These are phyloP conservation scores for Tulasnella sp. DNA, from an alignment of 768 basidiomycete genomes.

Conservation along the genomic window DNA sequence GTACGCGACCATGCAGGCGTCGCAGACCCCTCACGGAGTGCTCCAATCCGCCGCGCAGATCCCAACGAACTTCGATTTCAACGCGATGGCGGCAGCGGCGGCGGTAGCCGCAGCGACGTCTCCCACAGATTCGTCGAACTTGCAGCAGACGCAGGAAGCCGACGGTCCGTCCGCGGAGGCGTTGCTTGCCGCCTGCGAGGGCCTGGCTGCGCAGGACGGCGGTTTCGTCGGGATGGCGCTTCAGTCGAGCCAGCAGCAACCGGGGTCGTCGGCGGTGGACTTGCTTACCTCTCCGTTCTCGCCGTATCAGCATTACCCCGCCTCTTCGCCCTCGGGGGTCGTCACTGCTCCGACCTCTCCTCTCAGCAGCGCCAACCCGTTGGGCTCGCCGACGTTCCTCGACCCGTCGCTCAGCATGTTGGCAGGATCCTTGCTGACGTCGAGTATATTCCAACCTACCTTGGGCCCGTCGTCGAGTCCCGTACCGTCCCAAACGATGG, in stretches of 20 bases:
- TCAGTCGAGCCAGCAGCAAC: background rate
- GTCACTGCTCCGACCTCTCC: constrained; percentile 14
- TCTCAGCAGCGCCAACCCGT: background rate
- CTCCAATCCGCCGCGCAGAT: background rate
- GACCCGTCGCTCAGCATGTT: background rate
- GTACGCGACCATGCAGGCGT: background rate
- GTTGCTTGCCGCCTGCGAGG: background rate
- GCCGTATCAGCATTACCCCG: background rate
- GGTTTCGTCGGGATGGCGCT: background rate
- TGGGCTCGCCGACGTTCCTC: background rate
- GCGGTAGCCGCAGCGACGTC: background rate
- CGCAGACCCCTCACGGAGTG: background rate
- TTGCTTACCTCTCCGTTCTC: background rate
- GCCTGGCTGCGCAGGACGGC: background rate
- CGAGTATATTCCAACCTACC: background rate
- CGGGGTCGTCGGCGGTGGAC: background rate
- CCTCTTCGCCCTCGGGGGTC: constrained; percentile 8
- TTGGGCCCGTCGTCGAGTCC: constrained; percentile 35
- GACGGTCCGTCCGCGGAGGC: background rate
- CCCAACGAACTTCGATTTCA: constrained; percentile 4
- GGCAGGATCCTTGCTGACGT: background rate
- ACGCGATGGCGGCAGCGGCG: constrained; percentile 3
- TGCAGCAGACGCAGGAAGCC: background rate
- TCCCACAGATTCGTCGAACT: background rate
- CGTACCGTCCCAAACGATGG: constrained; percentile 32